Evolutionary conservation across 495 filamentous ascomycete species (phyloP), one percentile per base, ranked within the genome.

Genomic region (Endocarpon pusillum): DNA sequence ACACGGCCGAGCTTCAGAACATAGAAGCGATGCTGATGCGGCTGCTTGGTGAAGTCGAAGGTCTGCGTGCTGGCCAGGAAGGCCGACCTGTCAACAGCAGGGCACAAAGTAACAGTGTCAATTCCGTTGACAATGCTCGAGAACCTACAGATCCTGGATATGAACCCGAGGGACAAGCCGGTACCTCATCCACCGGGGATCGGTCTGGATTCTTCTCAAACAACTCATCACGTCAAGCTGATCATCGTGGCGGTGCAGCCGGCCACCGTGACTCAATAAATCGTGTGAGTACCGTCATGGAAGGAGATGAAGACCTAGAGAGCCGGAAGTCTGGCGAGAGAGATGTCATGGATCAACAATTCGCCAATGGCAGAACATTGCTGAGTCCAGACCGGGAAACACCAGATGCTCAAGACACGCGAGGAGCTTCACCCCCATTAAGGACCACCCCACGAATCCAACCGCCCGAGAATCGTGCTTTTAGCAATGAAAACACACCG

Each of bases 21-120:
- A 92, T 99, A 43, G 91, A 99, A 57, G 81, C 79, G 19, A 92
- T 99, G 85, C 66, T 99, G 26, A 78, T 81, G 39, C 83, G 89
- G 48, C 63, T 99, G 21, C 71, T 96, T 20, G 79, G 68, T 33
- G 86, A 99, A 47, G 84, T 99, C 16, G 84, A 94, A 46, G 77
- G 73, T 21, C 61, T 99, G 32, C 92, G 92, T 43, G 67, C 70
- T 21, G 68, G 47, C 14, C 65, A 71, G 35, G 61, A 58, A 31
- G 38, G 48, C 19, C 35, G 44, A 20, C 43, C 38, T 9, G 29
- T 40, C 9, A 48, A 49, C 29, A 48, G 25, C 17, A 20, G 34
- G 39, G 41, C 27, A 40, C 45, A 41, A 41, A 53, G 52, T 16
- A 45, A 53, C 24, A 67, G 64, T 45, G 38, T 58, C 19, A 58